Base-by-base conservation (phyloP, 768 basidiomycete species). In the Rhizopogon vesiculosus region DNA sequence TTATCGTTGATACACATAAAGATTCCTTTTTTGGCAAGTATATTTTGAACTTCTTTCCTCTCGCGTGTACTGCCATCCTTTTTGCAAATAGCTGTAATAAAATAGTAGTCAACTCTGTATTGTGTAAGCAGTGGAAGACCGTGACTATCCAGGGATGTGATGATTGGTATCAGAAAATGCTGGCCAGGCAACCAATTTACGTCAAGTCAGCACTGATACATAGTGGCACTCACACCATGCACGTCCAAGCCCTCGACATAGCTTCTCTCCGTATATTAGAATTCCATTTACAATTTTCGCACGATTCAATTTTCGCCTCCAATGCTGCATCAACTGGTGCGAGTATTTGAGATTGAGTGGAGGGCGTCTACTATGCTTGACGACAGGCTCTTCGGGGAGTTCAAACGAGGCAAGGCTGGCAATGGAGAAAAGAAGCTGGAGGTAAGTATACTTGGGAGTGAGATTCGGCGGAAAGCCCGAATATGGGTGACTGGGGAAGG, bases 111-210 rank as follows among this genome's bases (percentile, higher is more conserved):
- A 93, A 78, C 44, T 84, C 79, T 3, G 80, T 69, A 55, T 22
- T 88, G 82, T 56, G 84, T 77, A 49, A 93, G 76, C n/a, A 22
- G 22, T 22, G 22, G 22, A 22, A 22, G 22, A 22, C 22, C 22
- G 22, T 93, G 69, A 2, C 82, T 84, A 58, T 90, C 87, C 59
- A 93, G 73, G 5, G 92, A 87, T 22, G 22, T 2, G 22, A 93
- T 84, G 55, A 94, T 84, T 2, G 91, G 92, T 9, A 81, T 80
- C 33, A 94, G 77, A 64, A 94, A 94, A 66, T 91, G 86, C 91
- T 93, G 62, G 19, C 19, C 10, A 51, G 43, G 33, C 43, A 33
- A 51, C 60, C 41, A 63, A 55, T 39, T 58, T 28, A 53, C 42
- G 52, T 7, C 56, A 43, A 22, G 57, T 15, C 31, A 25, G 8